These are phyloP conservation scores for Diophrys appendiculata DNA, from an alignment of 73 alveolate species.

Conservation along the genomic window DNA sequence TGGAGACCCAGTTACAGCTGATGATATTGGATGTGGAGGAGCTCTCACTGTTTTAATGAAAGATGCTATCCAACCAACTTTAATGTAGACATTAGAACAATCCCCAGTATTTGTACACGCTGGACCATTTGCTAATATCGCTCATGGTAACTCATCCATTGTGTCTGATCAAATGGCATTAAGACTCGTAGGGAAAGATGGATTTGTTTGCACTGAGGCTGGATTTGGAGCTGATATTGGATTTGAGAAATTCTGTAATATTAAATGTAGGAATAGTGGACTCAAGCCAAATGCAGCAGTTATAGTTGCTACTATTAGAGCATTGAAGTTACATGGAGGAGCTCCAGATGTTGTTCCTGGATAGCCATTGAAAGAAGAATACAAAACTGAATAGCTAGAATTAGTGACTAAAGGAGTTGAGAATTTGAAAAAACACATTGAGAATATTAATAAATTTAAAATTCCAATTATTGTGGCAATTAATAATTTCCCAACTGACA, in stretches of 20 bases:
- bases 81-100: slow-evolving; percentile 39
- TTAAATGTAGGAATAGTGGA: slow-evolving; percentile 41
- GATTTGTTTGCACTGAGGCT: slow-evolving; percentile 45
- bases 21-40: slow-evolving; percentile 46
- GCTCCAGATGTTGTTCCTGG: slow-evolving; percentile 64
- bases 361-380: slow-evolving; percentile 55
- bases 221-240: slow-evolving; percentile 56
- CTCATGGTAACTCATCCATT: slow-evolving; percentile 49
- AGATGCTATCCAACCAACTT: slow-evolving; percentile 43
- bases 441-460: slow-evolving; percentile 12
- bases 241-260: slow-evolving; percentile 46
- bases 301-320: slow-evolving; percentile 33
- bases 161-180: slow-evolving; percentile 44
- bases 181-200: slow-evolving; percentile 39
- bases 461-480: slow-evolving; percentile 38
- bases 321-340: slow-evolving; percentile 42
- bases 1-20: slow-evolving; percentile 45
- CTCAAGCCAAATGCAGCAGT: slow-evolving; percentile 43
- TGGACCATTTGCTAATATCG: slow-evolving; percentile 56
- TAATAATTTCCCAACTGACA: slow-evolving; percentile 18
- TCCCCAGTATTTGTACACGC: slow-evolving; percentile 58
- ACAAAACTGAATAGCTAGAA: slow-evolving; percentile 51
- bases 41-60: slow-evolving; percentile 47
- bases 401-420: slow-evolving; percentile 55
- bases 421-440: slow-evolving; percentile 38